phyloP scores from a whole-genome alignment of 805 yeast genomes.

The Saccharomycopsis fodiens region DNA sequence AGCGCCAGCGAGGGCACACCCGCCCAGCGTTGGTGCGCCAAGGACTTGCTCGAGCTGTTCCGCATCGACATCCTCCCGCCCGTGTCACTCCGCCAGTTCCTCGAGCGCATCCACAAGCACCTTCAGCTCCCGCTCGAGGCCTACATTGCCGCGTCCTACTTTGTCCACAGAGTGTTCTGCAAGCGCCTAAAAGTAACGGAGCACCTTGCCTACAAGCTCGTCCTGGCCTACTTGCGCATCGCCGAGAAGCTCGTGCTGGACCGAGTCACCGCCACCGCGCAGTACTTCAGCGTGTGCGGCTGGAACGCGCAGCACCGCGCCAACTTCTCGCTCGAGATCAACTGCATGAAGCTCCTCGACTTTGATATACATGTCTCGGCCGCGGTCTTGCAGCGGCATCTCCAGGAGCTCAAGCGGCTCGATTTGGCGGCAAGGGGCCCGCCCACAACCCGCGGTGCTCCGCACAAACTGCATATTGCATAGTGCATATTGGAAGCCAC shows the following conservation, averaged over 20 bases:
- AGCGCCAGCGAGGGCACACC: background rate
- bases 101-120: conserved; percentile 9
- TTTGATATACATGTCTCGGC: conserved; percentile 1
- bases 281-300: conserved; percentile 6
- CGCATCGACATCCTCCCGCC: conserved; percentile 1
- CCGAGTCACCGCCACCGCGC: background rate
- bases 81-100: conserved; percentile 7
- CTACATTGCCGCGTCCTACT: conserved; percentile 11
- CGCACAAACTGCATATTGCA: background rate
- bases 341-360: conserved; percentile 6
- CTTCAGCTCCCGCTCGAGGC: conserved; percentile 3
- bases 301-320: background rate
- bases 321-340: conserved; percentile 5
- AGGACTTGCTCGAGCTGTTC: conserved; percentile 1
- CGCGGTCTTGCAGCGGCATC: conserved; percentile 2
- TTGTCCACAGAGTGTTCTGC: conserved; percentile 1
- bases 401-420: conserved; percentile 1
- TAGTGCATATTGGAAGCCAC: background rate
- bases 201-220: conserved; percentile 5
- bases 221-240: conserved; percentile 4
- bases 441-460: too few species aligned
- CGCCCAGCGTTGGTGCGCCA: too few species aligned
- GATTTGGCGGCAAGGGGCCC: background rate
- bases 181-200: background rate
- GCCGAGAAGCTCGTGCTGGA: conserved; percentile 11